phyloP scores from a whole-genome alignment of 164 flowering plant genomes.

The Nymphaea thermarum region DNA sequence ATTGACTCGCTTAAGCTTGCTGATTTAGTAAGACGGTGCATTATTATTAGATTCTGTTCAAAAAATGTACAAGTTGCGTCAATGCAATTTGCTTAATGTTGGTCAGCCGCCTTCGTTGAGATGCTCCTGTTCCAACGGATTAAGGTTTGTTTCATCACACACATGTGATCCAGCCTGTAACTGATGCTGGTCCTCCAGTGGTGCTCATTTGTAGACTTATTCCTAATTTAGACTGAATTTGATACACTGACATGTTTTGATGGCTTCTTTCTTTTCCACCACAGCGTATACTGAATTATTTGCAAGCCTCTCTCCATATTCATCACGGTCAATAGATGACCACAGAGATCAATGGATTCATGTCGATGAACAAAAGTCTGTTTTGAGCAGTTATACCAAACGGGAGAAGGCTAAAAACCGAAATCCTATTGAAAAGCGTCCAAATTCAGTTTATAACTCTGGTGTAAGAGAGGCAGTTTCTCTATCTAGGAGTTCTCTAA shows the following conservation, averaged over 20 bases:
- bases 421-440: neutral
- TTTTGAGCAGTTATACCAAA: conserved; percentile 4
- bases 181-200: too few relatives aligned
- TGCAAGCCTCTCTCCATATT: neutral
- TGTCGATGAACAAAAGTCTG: conserved; percentile 12
- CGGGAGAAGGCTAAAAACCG: conserved; percentile 5
- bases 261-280: neutral
- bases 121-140: too few relatives aligned
- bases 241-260: neutral
- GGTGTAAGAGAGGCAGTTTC: conserved; percentile 47
- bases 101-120: too few relatives aligned
- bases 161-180: too few relatives aligned
- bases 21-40: neutral
- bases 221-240: neutral
- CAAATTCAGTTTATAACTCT: conserved; percentile 9
- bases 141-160: too few relatives aligned
- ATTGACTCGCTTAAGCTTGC: neutral
- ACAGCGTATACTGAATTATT: conserved; percentile 4
- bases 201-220: too few relatives aligned
- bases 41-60: neutral
- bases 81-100: too few relatives aligned
- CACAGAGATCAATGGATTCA: conserved; percentile 31
- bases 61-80: too few relatives aligned
- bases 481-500: conserved; percentile 29
- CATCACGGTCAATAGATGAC: conserved; percentile 11